Evolutionary conservation across 2,329 filamentous ascomycete genomes (phyloP), one percentile per base, ranked within the genome.

Genomic region (Ceratocystis smalleyi): DNA sequence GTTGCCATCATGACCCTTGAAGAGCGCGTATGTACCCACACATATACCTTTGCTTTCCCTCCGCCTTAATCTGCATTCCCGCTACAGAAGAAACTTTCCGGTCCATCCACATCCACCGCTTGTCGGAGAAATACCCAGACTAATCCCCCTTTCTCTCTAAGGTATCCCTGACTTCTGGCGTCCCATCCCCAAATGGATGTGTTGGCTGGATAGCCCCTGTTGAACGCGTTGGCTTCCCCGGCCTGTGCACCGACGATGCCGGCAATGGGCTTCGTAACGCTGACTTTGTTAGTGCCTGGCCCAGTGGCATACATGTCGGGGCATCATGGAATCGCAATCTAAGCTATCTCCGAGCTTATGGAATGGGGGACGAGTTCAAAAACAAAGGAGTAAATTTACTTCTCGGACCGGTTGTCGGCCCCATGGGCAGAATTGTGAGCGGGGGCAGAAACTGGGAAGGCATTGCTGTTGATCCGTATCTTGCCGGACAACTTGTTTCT

Each of bases 321-420:
- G 75, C 73, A 8, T 77, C 73, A 61, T 96, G 89, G 87, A 88
- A 92, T 73, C 85, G 83, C 66, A 76, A 81, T 7, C 79, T 92
- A 54, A 83, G 88, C 65, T 83, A 83, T 70, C 76, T 79, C 62
- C 82, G 89, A 61, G 89, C 85, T 40, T 75, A 81, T 62, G 86
- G 85, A 59, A 90, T 95, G 85, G 90, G 85, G 2, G 77, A 79
- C 65, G 90, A 95, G 73, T 88, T 88, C 71, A 81, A 80, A 67
- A 81, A 75, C 51, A 95, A 95, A 73, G 90, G 90, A 60, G 83
- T 90, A 40, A 87, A 95, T 71, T 79, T 94, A 15, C 81, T 87
- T 65, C 79, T 95, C 8, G 90, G 89, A 0, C 90, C 90, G 1
- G 88, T 88, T 0, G 83, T 89, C 65, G 84, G 84, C 0, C 84